Conservation (phyloP, 352 stramenopile genomes). For the Globisporangium heterothallicum region DNA sequence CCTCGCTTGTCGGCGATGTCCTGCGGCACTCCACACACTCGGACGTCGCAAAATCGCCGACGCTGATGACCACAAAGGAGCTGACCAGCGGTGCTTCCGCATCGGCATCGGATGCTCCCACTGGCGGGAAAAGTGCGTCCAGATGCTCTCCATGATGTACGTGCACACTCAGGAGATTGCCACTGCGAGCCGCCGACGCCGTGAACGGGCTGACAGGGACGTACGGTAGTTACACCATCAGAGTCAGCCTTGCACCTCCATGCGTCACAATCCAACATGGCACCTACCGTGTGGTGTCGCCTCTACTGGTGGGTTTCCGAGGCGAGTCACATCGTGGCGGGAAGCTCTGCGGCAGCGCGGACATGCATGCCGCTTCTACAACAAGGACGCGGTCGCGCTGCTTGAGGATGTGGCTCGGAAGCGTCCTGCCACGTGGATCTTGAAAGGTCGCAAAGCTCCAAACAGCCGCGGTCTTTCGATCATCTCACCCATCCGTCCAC, state of each 20-base stretch:
- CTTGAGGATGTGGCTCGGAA: no score
- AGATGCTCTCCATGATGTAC: slow-evolving; percentile 48
- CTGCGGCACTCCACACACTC: slow-evolving; percentile 7
- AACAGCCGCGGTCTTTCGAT: not conserved
- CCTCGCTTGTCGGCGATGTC: slow-evolving; percentile 8
- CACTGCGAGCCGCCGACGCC: slow-evolving; percentile 26
- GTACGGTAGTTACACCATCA: no score
- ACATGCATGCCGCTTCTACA: slow-evolving; percentile 45
- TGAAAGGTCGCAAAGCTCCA: slow-evolving; percentile 10
- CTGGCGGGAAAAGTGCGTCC: slow-evolving; percentile 11
- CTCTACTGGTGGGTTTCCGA: slow-evolving; percentile 1
- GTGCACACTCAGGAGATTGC: slow-evolving; percentile 41
- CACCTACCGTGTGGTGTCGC: slow-evolving; percentile 18
- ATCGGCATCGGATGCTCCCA: not conserved
- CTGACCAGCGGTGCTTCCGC: not conserved
- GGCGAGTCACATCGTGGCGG: slow-evolving; percentile 31
- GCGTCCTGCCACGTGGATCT: not conserved
- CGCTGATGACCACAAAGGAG: slow-evolving; percentile 31
- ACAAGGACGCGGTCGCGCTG: no score
- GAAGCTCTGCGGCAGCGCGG: slow-evolving; percentile 19
- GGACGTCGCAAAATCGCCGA: slow-evolving; percentile 15
- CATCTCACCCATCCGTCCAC: no score
- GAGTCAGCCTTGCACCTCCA: no score
- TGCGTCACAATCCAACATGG: slow-evolving; percentile 2
- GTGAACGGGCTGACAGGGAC: slow-evolving; percentile 66